Conservation (phyloP, 179 eudicot genomes). For the Spinacia oleracea region DNA sequence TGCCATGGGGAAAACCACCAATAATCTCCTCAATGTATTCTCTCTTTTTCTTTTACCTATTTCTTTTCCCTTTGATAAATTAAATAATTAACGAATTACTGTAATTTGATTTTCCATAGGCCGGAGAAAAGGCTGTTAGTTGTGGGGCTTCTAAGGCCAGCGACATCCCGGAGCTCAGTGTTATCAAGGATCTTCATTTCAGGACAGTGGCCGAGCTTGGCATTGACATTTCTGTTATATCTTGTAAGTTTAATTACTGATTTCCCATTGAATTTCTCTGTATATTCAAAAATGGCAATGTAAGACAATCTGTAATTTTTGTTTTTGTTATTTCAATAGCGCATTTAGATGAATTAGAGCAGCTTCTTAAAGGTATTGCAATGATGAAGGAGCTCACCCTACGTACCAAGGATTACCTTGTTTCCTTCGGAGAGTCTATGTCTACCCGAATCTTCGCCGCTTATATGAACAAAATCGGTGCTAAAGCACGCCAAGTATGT, state of each 20-base stretch:
- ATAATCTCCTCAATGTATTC: slow-evolving; percentile 42
- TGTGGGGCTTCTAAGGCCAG: slow-evolving; percentile 79
- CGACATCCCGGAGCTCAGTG: slow-evolving; percentile 58
- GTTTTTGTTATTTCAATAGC: slow-evolving; percentile 32
- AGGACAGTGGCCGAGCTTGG: slow-evolving; percentile 75
- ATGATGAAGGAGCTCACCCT: slow-evolving; percentile 91
- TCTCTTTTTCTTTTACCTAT: neutral
- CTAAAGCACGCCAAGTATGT: slow-evolving; percentile 87
- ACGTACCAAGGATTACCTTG: slow-evolving; percentile 89
- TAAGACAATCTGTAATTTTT: neutral
- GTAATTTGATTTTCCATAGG: slow-evolving; percentile 35
- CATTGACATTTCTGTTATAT: slow-evolving; percentile 56
- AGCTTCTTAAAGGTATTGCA: slow-evolving; percentile 88
- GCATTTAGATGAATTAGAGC: slow-evolving; percentile 80
- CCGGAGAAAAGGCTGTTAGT: slow-evolving; percentile 88
- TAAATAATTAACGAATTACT: neutral
- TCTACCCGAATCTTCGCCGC: slow-evolving; percentile 97
- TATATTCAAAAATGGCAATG: no score
- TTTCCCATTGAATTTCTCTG: neutral
- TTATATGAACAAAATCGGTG: slow-evolving; percentile 77
- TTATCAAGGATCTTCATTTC: slow-evolving; percentile 69
- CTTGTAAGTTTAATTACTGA: slow-evolving; percentile 44
- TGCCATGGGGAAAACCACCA: slow-evolving; percentile 48
- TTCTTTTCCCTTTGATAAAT: neutral
- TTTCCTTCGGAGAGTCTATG: slow-evolving; percentile 98